These are phyloP conservation scores for Luffa aegyptiaca DNA, from an alignment of 306 rosid species.

Conservation along the genomic window DNA sequence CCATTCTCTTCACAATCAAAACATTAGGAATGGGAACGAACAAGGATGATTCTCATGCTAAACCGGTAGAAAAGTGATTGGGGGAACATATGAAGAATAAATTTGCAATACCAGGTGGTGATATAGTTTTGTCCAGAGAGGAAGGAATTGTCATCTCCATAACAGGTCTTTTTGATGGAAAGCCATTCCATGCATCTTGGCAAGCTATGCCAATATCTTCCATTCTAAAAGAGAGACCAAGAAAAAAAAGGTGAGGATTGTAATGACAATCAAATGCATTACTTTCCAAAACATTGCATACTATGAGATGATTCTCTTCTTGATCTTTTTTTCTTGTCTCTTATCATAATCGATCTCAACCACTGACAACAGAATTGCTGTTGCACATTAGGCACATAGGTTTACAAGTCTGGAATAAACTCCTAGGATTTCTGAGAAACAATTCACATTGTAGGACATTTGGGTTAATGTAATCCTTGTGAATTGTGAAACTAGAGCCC, in stretches of 20 bases:
- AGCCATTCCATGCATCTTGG: conserved; percentile 71
- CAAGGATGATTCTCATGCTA: background rate
- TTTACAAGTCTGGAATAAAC: background rate
- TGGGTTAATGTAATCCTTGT: background rate
- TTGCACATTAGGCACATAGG: background rate
- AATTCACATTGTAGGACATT: background rate
- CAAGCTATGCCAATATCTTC: conserved; percentile 75
- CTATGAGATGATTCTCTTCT: background rate
- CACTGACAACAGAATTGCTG: background rate
- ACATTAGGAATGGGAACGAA: background rate
- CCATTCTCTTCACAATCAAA: background rate
- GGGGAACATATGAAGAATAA: background rate
- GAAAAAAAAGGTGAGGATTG: background rate
- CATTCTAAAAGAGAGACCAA: conserved; percentile 34
- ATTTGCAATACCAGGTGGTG: conserved; percentile 63
- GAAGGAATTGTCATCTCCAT: conserved; percentile 98
- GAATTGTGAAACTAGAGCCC: no score
- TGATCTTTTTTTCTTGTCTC: background rate
- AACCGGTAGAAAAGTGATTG: background rate
- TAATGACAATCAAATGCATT: background rate
- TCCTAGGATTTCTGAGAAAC: background rate
- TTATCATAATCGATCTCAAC: background rate
- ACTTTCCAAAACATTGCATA: background rate
- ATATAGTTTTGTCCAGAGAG: conserved; percentile 64
- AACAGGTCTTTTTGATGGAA: conserved; percentile 69